Conservation (phyloP, 2,329 filamentous ascomycete species). For the Metarhizium brunneum region DNA sequence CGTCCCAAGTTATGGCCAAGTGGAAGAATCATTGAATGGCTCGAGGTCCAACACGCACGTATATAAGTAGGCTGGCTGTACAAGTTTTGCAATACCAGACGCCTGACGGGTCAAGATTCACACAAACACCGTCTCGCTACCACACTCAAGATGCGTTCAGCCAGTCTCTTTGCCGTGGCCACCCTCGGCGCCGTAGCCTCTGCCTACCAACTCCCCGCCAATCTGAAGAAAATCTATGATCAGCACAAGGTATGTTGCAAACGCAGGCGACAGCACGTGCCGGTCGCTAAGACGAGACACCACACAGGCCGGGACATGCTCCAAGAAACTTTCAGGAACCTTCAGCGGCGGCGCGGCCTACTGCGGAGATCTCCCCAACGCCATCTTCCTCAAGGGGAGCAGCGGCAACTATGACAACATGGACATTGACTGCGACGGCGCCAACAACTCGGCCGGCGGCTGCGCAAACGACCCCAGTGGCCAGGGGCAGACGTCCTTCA, state of each 20-base stretch:
- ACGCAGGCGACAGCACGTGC: not conserved
- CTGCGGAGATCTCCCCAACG: not conserved
- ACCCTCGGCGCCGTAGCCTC: slow-evolving; percentile 8
- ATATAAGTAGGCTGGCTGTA: too few species aligned
- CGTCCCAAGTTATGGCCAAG: too few species aligned
- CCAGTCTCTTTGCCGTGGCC: slow-evolving; percentile 1
- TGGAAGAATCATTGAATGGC: too few species aligned
- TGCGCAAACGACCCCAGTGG: slow-evolving; percentile 35
- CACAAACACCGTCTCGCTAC: too few species aligned
- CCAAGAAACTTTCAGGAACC: slow-evolving; percentile 10
- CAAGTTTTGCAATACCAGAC: too few species aligned
- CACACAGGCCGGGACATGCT: not conserved
- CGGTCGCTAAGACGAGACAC: slow-evolving; percentile 3
- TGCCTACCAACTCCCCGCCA: slow-evolving; percentile 7
- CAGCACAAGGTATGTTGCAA: slow-evolving; percentile 4
- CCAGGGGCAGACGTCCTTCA: slow-evolving; percentile 39
- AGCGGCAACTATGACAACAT: slow-evolving; percentile 28
- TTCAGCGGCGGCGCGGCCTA: not conserved
- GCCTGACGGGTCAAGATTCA: too few species aligned
- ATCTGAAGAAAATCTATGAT: slow-evolving; percentile 8
- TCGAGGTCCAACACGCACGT: too few species aligned
- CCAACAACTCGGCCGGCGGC: slow-evolving; percentile 31
- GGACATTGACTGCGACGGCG: slow-evolving; percentile 50
- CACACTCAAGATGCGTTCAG: not conserved
- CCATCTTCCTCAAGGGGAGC: not conserved